A percentile compares a stretch with the other conserved stretches of the same genome.
These are phyloP conservation scores for Rhizopus arrhizus DNA, from an alignment of 371 early-diverging fungal species.

Conservation along the genomic window DNA sequence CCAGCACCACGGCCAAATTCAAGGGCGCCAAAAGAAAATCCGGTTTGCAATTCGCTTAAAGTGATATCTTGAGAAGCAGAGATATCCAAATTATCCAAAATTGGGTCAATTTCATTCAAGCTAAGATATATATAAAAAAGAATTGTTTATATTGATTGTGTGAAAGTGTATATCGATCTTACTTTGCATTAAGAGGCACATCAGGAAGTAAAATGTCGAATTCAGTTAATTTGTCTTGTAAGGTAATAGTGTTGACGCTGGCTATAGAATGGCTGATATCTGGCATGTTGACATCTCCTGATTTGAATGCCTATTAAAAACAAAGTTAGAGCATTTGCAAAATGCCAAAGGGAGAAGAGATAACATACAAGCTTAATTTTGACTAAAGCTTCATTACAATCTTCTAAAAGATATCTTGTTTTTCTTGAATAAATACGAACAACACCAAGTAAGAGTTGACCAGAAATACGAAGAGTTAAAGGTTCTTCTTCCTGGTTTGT, in stretches of 20 bases:
- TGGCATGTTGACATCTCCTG: conserved; percentile 86
- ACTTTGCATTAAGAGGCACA: conserved; percentile 56
- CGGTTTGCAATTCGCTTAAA: conserved; percentile 40
- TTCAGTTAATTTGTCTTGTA: conserved; percentile 85
- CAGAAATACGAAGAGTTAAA: conserved; percentile 92
- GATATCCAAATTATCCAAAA: conserved; percentile 36
- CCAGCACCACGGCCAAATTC: conserved; percentile 27
- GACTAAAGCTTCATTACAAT: conserved; percentile 94
- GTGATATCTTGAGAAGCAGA: conserved; percentile 65
- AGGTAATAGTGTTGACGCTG: conserved; percentile 80
- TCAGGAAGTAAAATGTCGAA: conserved; percentile 88
- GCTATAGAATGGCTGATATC: conserved; percentile 73
- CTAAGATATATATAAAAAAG: conserved; percentile 19
- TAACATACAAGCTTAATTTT: conserved; percentile 85
- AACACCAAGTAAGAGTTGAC: conserved; percentile 96
- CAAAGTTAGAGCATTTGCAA: not conserved
- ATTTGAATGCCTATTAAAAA: conserved; percentile 73
- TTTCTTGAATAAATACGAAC: conserved; percentile 96
- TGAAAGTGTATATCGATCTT: not conserved
- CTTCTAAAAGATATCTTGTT: conserved; percentile 94
- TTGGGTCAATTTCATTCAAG: conserved; percentile 23
- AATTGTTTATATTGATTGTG: not conserved
- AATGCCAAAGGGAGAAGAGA: not conserved
- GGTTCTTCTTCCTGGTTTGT: conserved; percentile 77
- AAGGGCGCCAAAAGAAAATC: conserved; percentile 23